Base-by-base conservation (phyloP, 352 stramenopile species). In the Pythium volutum region DNA sequence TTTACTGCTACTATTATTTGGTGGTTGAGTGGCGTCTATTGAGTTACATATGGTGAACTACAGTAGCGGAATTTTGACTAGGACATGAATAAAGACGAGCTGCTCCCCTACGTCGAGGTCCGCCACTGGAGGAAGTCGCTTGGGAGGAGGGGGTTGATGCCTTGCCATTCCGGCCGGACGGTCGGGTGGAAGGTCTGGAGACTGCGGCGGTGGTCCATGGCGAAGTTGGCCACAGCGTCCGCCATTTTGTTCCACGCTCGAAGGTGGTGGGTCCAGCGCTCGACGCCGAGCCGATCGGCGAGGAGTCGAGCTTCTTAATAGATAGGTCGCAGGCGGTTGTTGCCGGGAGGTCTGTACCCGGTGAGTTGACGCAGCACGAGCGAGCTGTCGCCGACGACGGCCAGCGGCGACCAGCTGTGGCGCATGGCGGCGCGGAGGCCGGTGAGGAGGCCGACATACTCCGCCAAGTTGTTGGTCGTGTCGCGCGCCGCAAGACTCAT, bases 401-500 rank as follows among this genome's bases (percentile, higher is more conserved):
- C 10, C 1, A 62, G 29, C 9, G 29, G 29, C 3, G 31, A 16
- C 43, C 33, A 48, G 1, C 23, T 1, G 46, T 39, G 22, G 4
- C 7, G 16, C 16, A 7, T 14, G 2, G 57, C 57, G 16, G 47
- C 48, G 2, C 29, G 26, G 6, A 57, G 48, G 12, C 57, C 57
- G 11, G 39, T 43, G 33, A 58, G 26, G 15, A 53, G 46, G 16
- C 47, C 57, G 36, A 33, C 8, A 20, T 64, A 64, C 27, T 58
- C 57, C 1, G 57, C 57, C 0, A 38, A 25, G 27, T 64, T 64
- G 57, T 58, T 64, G 25, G 57, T 64, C 16, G 38, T 58, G 4
- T n/a, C 10, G 16, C 2, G 1, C 1, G 22, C 20, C 0, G 33
- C 31, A 14, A 55, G 26, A 23, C 46, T 63, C 33, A 50, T 55